Base-by-base conservation (phyloP, 2,329 filamentous ascomycete genomes). In the Penicillium italicum region DNA sequence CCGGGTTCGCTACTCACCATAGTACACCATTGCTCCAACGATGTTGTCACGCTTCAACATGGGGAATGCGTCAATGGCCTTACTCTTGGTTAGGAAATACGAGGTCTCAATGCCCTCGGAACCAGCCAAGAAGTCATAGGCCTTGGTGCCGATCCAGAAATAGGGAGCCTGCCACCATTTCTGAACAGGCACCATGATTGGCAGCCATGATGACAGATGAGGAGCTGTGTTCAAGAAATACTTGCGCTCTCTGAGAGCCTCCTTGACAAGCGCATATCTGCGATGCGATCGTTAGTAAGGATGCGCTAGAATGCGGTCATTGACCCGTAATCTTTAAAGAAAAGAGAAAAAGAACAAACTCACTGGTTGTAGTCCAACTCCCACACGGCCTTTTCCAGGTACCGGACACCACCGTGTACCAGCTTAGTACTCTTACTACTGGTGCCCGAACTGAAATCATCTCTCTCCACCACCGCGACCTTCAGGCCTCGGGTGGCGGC, bases 361-460 rank as follows among this genome's bases (percentile, higher is more conserved):
- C 68, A 89, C 81, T 94, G 89, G 63, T 86, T 86, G 72, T 91
- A 92, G 73, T 94, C 89, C 66, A 93, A 78, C 71, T 92, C 89
- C 86, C 86, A 91, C 47, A 94, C 85, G 52, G 89, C 89, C 79
- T 94, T 94, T 73, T 94, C 90, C 56, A 94, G 79, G 71, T 93
- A 94, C 62, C 89, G 84, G 57, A 94, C 90, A 68, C 89, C 89
- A 63, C 89, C 89, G 74, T 94, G 89, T 18, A 94, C 90, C 50
- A 94, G 80, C 76, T 94, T 94, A 46, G 89, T 94, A 76, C 88
- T 91, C 78, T 93, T 93, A 73, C 87, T 90, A 77, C 88, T 91
- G 38, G 89, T 93, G 30, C 90, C 89, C 59, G 86, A 82, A 65
- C 86, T 87, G 72, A 93, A 94, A 74, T 94, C 89, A 72, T 93